phyloP scores from a whole-genome alignment of 1,284 basidiomycete species.

The Cutaneotrichosporon cavernicola region DNA sequence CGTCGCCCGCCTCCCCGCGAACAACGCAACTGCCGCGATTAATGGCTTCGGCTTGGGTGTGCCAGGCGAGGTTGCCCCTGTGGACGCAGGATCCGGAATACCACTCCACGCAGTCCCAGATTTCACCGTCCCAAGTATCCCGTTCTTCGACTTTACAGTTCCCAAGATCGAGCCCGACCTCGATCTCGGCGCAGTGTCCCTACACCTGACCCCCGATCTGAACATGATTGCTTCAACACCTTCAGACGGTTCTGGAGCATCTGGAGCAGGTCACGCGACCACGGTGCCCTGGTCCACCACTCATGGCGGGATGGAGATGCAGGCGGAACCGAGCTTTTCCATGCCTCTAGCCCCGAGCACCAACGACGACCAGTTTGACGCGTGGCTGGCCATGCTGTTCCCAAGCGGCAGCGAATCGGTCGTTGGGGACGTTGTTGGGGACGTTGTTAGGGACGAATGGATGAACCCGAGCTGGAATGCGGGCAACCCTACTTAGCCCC shows the following conservation, averaged over 20 bases:
- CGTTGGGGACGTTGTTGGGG: too few relatives aligned
- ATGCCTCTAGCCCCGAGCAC: conserved; percentile 9
- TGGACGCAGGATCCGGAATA: not conserved
- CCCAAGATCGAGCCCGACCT: conserved; percentile 4
- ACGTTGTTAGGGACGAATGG: not conserved
- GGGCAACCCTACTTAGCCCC: too few relatives aligned
- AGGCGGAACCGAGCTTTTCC: not conserved
- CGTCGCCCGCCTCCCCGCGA: conserved; percentile 10
- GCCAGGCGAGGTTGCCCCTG: not conserved
- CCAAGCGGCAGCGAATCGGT: not conserved
- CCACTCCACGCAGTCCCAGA: not conserved
- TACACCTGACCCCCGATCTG: not conserved
- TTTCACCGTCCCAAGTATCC: not conserved
- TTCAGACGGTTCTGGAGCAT: not conserved
- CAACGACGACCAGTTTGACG: conserved; percentile 21
- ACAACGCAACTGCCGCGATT: not conserved
- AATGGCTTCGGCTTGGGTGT: conserved; percentile 2
- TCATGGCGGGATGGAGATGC: conserved; percentile 4
- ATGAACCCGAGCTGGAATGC: too few relatives aligned
- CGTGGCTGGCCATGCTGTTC: conserved; percentile 24
- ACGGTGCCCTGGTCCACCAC: conserved; percentile 4
- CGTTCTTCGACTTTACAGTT: conserved; percentile 7
- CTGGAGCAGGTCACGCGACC: not conserved
- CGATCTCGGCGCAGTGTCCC: not conserved
- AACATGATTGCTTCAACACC: not conserved